Percentiles rank a stretch among this genome's conserved stretches.
phyloP scores from a whole-genome alignment of 164 flowering plant species.

The Houttuynia cordata region DNA sequence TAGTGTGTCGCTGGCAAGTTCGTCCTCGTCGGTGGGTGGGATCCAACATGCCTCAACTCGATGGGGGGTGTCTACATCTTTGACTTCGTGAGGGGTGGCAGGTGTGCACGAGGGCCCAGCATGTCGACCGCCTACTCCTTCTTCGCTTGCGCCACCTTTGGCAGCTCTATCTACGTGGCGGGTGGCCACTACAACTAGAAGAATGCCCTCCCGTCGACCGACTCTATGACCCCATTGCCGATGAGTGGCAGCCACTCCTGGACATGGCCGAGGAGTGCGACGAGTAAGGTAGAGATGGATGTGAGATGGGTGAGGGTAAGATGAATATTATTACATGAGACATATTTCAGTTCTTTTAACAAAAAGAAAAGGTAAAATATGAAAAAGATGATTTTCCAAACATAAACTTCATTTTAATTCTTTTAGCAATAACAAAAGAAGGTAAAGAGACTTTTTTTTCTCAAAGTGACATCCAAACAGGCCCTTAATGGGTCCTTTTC shows the following conservation, averaged over 20 bases:
- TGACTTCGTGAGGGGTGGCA: slow-evolving; percentile 9
- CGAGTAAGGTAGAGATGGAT: too few relatives aligned
- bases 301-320: too few relatives aligned
- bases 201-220: slow-evolving; percentile 18
- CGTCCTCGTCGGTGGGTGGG: slow-evolving; percentile 29
- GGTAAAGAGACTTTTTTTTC: too few relatives aligned
- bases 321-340: too few relatives aligned
- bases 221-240: slow-evolving; percentile 10
- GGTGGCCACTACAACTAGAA: slow-evolving; percentile 25
- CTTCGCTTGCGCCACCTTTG: slow-evolving; percentile 18
- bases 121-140: slow-evolving; percentile 20
- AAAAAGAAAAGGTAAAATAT: too few relatives aligned
- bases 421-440: too few relatives aligned
- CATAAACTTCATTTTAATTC: too few relatives aligned
- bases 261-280: slow-evolving; percentile 16
- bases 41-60: slow-evolving; percentile 18
- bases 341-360: too few relatives aligned
- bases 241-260: slow-evolving; percentile 15
- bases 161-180: slow-evolving; percentile 10
- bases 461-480: too few relatives aligned
- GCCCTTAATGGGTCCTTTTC: too few relatives aligned
- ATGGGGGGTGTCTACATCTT: slow-evolving; percentile 14
- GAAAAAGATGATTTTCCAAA: too few relatives aligned
- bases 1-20: slow-evolving; percentile 23
- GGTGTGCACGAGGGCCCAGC: slow-evolving; percentile 14